Percentiles rank a stretch among this genome's conserved stretches.
Conservation (phyloP, 2,329 filamentous ascomycete species). For the Aspergillus flavus region DNA sequence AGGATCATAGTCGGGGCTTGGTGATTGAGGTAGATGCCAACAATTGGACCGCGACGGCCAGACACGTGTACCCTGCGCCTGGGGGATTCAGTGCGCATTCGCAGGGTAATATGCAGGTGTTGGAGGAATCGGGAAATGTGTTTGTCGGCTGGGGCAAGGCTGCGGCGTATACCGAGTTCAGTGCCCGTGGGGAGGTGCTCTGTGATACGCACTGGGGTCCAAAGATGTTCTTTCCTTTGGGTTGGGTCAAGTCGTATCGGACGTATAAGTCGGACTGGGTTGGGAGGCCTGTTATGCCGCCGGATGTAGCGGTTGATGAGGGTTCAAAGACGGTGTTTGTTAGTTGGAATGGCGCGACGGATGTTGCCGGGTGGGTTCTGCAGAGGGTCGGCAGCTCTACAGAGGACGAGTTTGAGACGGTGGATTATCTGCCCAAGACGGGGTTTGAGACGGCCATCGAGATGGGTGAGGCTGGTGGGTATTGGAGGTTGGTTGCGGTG, state of each 20-base stretch:
- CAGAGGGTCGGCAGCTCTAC: background rate
- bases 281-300: slow-evolving; percentile 24
- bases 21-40: slow-evolving; percentile 22
- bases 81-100: slow-evolving; percentile 8
- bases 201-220: slow-evolving; percentile 33
- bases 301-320: slow-evolving; percentile 15
- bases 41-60: slow-evolving; percentile 24
- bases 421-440: background rate
- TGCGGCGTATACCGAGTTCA: slow-evolving; percentile 35
- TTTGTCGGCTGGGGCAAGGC: slow-evolving; percentile 38
- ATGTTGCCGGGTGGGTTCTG: slow-evolving; percentile 13
- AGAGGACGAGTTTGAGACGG: background rate
- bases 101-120: slow-evolving; percentile 27
- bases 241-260: slow-evolving; percentile 34
- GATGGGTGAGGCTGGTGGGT: background rate
- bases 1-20: slow-evolving; percentile 23
- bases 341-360: slow-evolving; percentile 45
- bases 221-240: slow-evolving; percentile 8
- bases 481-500: slow-evolving; percentile 26
- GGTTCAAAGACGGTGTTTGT: slow-evolving; percentile 32
- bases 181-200: slow-evolving; percentile 29
- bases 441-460: slow-evolving; percentile 17
- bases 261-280: slow-evolving; percentile 25
- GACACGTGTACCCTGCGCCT: slow-evolving; percentile 14
- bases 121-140: slow-evolving; percentile 21